Conservation (phyloP, 306 rosid species). For the Cucurbita maxima region DNA sequence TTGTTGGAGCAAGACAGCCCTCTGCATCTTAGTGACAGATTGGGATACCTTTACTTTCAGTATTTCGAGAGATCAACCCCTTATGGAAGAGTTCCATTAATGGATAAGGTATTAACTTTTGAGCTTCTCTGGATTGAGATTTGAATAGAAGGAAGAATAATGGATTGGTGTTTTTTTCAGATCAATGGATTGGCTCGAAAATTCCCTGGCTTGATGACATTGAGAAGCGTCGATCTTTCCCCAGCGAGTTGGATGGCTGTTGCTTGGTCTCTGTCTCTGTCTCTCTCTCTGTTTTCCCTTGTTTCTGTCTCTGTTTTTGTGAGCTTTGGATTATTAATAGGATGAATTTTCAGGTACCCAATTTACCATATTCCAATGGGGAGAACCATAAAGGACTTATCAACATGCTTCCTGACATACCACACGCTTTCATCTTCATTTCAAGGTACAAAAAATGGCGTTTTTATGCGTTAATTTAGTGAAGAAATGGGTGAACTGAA, state of each 20-base stretch:
- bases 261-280: constrained; percentile 47
- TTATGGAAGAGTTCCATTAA: constrained; percentile 83
- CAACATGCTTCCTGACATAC: constrained; percentile 83
- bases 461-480: too few species aligned
- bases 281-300: background rate
- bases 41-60: constrained; percentile 62
- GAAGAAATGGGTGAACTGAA: too few species aligned
- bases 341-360: constrained; percentile 58
- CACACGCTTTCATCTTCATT: constrained; percentile 96
- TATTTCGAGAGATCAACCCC: constrained; percentile 93
- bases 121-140: background rate
- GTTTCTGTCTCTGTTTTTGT: background rate
- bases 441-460: constrained; percentile 38
- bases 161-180: constrained; percentile 9
- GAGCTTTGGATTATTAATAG: background rate
- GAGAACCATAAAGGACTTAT: constrained; percentile 75
- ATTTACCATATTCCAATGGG: constrained; percentile 98
- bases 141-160: too few species aligned
- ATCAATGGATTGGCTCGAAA: constrained; percentile 54
- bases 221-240: constrained; percentile 90
- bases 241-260: constrained; percentile 99
- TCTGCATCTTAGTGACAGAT: constrained; percentile 47
- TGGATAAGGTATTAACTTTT: constrained; percentile 60
- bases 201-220: constrained; percentile 75
- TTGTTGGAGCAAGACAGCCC: constrained; percentile 43